A percentile compares a stretch with the other conserved stretches of the same genome.
phyloP scores from a whole-genome alignment of 495 filamentous ascomycete species.

The Podospora pseudoanserina region DNA sequence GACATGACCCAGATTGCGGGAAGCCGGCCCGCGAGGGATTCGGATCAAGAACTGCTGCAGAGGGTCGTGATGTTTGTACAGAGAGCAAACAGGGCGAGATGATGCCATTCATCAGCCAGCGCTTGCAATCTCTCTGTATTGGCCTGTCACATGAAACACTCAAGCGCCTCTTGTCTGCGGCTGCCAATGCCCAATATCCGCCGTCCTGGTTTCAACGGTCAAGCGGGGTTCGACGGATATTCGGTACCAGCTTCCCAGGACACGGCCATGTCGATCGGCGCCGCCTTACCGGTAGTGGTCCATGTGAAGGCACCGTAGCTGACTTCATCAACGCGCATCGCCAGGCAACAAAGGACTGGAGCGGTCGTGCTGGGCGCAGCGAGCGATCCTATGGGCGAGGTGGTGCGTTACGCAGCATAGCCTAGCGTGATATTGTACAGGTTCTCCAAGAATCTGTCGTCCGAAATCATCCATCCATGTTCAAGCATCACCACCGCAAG shows the following conservation, averaged over 20 bases:
- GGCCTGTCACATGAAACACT: not conserved
- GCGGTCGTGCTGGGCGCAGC: not conserved
- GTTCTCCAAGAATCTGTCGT: not conserved
- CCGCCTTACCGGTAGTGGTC: not conserved
- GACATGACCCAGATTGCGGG: not conserved
- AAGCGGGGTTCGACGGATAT: not conserved
- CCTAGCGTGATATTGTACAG: not conserved
- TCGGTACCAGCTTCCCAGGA: not conserved
- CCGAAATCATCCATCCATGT: not conserved
- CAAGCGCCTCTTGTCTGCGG: not conserved
- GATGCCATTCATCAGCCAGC: no score
- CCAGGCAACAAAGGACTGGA: not conserved
- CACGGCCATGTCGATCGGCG: not conserved
- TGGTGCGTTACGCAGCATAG: not conserved
- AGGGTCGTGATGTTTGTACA: not conserved
- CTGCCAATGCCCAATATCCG: not conserved
- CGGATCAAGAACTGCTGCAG: not conserved
- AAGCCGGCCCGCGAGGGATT: slow-evolving; percentile 1
- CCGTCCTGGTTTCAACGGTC: not conserved
- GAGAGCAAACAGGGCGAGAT: not conserved
- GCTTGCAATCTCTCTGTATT: not conserved
- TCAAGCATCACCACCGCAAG: not conserved
- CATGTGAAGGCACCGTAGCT: not conserved
- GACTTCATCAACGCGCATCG: not conserved
- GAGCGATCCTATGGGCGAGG: not conserved